Conservation (phyloP, 441 rosid genomes). For the Gossypium schwendimanii region DNA sequence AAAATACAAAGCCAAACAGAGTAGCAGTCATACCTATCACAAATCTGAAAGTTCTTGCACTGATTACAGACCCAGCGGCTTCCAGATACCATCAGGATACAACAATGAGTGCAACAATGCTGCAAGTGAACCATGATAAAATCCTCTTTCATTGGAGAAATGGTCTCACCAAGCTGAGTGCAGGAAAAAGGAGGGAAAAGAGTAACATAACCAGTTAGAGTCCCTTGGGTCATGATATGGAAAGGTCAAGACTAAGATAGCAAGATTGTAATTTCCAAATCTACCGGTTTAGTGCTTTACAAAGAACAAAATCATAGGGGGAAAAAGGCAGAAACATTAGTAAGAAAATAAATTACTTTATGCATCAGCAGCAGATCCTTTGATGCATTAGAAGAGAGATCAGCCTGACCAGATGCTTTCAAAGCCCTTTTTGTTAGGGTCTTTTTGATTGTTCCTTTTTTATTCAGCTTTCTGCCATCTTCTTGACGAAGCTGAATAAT, state of each 20-base stretch:
- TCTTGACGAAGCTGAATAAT: constrained; percentile 92
- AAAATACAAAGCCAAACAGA: not conserved
- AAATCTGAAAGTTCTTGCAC: constrained; percentile 92
- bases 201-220: not conserved
- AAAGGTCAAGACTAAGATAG: not conserved
- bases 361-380: constrained; percentile 95
- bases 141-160: constrained; percentile 97
- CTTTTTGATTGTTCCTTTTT: constrained; percentile 82
- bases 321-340: not conserved
- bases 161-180: constrained; percentile 95
- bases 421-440: constrained; percentile 88
- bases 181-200: constrained; percentile 10
- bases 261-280: not conserved
- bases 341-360: constrained; percentile 47
- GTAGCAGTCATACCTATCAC: constrained; percentile 70
- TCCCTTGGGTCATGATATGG: not conserved
- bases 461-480: constrained; percentile 87
- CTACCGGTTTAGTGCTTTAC: not conserved
- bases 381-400: constrained; percentile 89
- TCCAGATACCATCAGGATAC: constrained; percentile 85
- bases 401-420: constrained; percentile 96
- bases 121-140: constrained; percentile 98
- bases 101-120: constrained; percentile 84
- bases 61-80: constrained; percentile 86
- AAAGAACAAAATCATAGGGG: not conserved